Evolutionary conservation across 1,284 basidiomycete species (phyloP), one percentile per base, ranked within the genome.

Genomic region (Ceraceosorus guamensis): DNA sequence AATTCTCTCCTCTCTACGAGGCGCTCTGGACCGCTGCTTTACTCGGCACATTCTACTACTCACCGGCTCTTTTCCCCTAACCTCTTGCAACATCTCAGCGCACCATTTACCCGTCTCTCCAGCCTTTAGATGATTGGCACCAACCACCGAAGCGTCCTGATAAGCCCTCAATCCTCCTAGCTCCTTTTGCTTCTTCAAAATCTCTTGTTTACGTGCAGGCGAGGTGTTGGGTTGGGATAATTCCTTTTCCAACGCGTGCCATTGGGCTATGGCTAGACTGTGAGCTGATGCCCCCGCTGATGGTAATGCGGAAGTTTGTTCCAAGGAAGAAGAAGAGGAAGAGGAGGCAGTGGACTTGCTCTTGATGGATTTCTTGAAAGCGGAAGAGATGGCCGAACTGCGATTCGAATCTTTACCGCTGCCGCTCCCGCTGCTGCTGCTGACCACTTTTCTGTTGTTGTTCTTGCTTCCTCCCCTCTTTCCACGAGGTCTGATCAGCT

Each of bases 211-310:
- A 41, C 71, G 63, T 2, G 47, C 55, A 4, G 55, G 46, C 1
- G 60, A 59, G n/a, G 57, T 66, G 13, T 33, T 4, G 7, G 65
- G 56, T n/a, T 64, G 69, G 11, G 69, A 68, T 43, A 73, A 61
- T 57, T 73, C 57, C 56, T 75, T 75, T 34, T 68, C 57, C 1
- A 75, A 56, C 6, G 69, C 62, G 50, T 75, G 73, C 58, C 68
- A 74, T 10, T 59, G 54, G 52, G 69, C 65, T 39, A 75, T 75
- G 49, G 59, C 56, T n/a, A 54, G 43, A n/a, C n/a, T n/a, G n/a
- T n/a, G n/a, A n/a, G n/a, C n/a, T n/a, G n/a, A n/a, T n/a, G n/a
- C n/a, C n/a, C n/a, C n/a, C n/a, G n/a, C n/a, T n/a, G n/a, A n/a
- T n/a, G n/a, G n/a, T n/a, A n/a, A n/a, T n/a, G n/a, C n/a, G n/a